Evolutionary conservation across 1,139 yeast genomes (phyloP), one percentile per base, ranked within the genome.

Genomic region (Eremothecium coryli): DNA sequence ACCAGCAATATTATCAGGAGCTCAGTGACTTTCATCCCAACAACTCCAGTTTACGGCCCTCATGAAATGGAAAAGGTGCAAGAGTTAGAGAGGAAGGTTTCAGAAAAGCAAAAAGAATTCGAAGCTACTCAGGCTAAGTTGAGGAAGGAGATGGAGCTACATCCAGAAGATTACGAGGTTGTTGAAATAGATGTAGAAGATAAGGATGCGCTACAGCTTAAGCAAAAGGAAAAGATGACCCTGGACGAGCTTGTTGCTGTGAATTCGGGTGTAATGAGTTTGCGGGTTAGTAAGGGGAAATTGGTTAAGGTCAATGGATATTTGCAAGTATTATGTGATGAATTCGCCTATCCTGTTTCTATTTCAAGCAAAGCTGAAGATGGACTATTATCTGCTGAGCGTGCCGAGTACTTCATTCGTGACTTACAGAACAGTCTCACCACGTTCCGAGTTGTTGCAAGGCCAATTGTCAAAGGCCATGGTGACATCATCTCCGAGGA

Each of bases 321-420:
- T 45, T 62, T 80, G 26, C 82, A 78, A 40, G 59, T 73, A 5
- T 61, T 76, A 37, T 67, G 79, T 44, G 93, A 81, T 56, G 88
- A 80, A 47, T 65, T 66, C 30, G 66, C 69, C 1, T 69, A 65
- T 37, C 84, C 90, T 4, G 68, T 74, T 4, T 76, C 73, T 35
- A 66, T 68, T 9, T 61, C 81, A 2, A 58, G 71, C n/a, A 62
- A 61, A 32, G 55, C 64, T 6, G 44, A 57, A 23, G 42, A 44
- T 18, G 52, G 48, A 7, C 39, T 39, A 4, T 37, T 59, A 4
- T 38, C 46, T 17, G 47, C 65, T 8, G 70, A 73, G n/a, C 53
- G 58, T 20, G 79, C 76, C 16, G 73, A 68, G 42, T 71, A 71
- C 0, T 80, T 80, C 46, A 65, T 81, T 36, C 71, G 93, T 56